Conservation (phyloP, 2,329 filamentous ascomycete species). For the Talaromyces amestolkiae region DNA sequence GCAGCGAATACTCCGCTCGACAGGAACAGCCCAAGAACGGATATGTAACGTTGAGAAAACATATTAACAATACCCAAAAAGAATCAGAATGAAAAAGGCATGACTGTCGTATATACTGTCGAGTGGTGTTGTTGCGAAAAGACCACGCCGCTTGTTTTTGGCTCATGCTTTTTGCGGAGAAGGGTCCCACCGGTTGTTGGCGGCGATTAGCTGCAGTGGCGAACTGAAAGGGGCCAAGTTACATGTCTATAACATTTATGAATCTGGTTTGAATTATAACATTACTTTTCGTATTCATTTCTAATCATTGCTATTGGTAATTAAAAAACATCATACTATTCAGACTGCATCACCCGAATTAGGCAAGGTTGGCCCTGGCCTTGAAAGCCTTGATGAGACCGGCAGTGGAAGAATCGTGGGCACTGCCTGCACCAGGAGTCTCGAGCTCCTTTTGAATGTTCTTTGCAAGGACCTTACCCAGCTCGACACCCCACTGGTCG, state of each 20-base stretch:
- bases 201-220: constrained; percentile 1
- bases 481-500: constrained; percentile 98
- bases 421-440: constrained; percentile 62
- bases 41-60: constrained; percentile 2
- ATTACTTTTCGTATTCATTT: constrained; percentile 15
- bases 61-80: not conserved
- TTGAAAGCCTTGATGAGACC: constrained; percentile 92
- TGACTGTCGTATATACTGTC: not conserved
- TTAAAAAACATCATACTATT: not conserved
- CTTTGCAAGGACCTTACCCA: constrained; percentile 94
- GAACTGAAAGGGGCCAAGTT: not conserved
- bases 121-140: not conserved
- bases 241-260: not conserved
- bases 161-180: constrained; percentile 7
- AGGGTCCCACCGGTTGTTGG: constrained; percentile 1
- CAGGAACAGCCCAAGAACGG: constrained; percentile 18
- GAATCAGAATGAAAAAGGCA: not conserved
- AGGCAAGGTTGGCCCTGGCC: constrained; percentile 60
- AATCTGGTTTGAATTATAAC: not conserved
- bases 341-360: constrained; percentile 13
- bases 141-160: constrained; percentile 11
- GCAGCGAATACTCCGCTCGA: constrained; percentile 4
- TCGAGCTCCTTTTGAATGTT: constrained; percentile 86
- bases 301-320: constrained; percentile 14
- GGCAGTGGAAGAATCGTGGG: constrained; percentile 83